These are phyloP conservation scores for Fraxinus pennsylvanica DNA, from an alignment of 257 asterid species.

Conservation along the genomic window DNA sequence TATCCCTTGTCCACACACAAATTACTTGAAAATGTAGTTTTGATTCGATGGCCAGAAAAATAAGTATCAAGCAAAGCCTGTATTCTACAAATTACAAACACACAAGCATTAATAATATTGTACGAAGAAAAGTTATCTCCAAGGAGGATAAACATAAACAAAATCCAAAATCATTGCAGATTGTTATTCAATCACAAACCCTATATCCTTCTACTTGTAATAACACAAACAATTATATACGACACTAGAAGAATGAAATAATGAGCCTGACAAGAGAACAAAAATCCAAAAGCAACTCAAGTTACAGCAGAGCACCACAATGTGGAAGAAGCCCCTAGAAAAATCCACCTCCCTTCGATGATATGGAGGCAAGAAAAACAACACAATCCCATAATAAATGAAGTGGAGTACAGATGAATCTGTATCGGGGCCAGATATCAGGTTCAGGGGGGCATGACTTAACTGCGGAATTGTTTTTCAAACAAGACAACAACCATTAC, in stretches of 20 bases:
- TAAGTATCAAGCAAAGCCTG: slow-evolving; percentile 43
- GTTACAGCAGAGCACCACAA: neutral
- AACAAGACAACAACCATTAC: neutral
- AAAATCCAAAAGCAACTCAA: neutral
- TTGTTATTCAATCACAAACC: neutral
- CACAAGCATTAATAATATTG: slow-evolving; percentile 16
- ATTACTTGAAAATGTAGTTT: slow-evolving; percentile 38
- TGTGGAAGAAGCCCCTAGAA: neutral
- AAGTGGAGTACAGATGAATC: neutral
- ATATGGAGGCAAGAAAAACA: neutral
- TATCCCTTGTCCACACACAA: slow-evolving; percentile 34
- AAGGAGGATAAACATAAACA: slow-evolving; percentile 14
- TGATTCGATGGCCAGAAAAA: slow-evolving; percentile 37
- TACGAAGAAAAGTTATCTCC: neutral
- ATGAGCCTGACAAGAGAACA: neutral
- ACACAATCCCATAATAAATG: neutral
- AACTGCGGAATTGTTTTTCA: neutral
- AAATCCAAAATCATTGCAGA: neutral
- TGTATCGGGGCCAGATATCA: neutral
- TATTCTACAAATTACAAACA: slow-evolving; percentile 47
- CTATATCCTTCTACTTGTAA: neutral
- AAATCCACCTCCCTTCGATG: neutral
- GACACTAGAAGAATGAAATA: slow-evolving; percentile 8
- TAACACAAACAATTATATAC: neutral
- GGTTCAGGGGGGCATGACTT: neutral